Percentiles rank a stretch among this genome's conserved stretches.
phyloP scores from a whole-genome alignment of 2,329 filamentous ascomycete species.

The Sporothrix globosa region DNA sequence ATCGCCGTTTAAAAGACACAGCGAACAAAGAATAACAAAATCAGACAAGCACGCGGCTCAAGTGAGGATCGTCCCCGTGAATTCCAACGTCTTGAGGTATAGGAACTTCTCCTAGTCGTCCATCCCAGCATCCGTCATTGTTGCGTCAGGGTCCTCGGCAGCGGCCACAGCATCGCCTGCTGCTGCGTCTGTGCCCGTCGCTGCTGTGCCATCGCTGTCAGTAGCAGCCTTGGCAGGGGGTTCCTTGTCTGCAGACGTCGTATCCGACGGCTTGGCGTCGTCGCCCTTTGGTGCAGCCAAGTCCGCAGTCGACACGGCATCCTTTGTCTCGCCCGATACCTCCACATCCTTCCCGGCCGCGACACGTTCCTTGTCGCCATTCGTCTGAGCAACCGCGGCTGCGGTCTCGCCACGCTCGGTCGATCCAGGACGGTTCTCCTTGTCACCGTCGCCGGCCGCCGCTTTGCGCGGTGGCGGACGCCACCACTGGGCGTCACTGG shows the following conservation, averaged over 20 bases:
- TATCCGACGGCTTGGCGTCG: neutral
- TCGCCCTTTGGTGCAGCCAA: neutral
- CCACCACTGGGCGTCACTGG: conserved; percentile 30
- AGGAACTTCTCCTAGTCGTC: conserved; percentile 19
- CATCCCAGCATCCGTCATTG: conserved; percentile 33
- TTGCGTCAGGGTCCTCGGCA: conserved; percentile 30
- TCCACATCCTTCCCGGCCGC: neutral
- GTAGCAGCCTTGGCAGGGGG: neutral
- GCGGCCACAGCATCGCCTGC: neutral
- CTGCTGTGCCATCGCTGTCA: neutral
- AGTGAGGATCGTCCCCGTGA: neutral
- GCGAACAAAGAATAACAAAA: conserved; percentile 21
- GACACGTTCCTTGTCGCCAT: neutral
- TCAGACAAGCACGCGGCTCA: neutral
- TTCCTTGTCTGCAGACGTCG: neutral
- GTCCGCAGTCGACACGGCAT: neutral
- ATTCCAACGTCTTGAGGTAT: neutral
- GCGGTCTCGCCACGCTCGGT: conserved; percentile 28
- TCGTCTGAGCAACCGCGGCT: neutral
- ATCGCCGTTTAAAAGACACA: neutral
- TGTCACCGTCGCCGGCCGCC: conserved; percentile 48
- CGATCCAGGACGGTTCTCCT: conserved; percentile 50
- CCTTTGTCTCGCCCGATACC: too few relatives aligned
- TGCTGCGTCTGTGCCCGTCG: neutral
- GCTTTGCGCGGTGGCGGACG: conserved; percentile 35